Percentiles rank a stretch among this genome's conserved stretches.
These are phyloP conservation scores for Leccinum proliferum DNA, from an alignment of 1,284 basidiomycete species.

Conservation along the genomic window DNA sequence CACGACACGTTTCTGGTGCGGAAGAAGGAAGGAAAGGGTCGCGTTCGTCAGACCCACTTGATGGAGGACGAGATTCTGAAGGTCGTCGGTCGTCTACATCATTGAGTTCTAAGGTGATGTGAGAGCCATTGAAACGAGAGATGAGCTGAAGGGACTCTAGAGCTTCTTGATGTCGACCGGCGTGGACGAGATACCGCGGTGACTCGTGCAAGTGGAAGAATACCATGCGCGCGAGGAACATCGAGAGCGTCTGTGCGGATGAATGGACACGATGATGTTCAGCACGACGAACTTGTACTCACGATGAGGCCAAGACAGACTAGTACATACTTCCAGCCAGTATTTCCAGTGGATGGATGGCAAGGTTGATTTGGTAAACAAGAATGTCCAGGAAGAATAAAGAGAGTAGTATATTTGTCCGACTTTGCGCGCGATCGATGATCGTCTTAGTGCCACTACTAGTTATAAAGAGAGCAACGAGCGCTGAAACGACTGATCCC, in stretches of 20 bases:
- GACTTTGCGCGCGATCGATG: no score
- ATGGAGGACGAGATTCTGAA: slow-evolving; percentile 11
- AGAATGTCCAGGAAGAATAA: slow-evolving; percentile 74
- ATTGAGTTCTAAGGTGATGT: slow-evolving; percentile 57
- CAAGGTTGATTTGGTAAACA: slow-evolving; percentile 55
- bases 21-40: slow-evolving; percentile 23
- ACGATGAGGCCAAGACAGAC: slow-evolving; percentile 68
- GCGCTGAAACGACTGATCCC: slow-evolving; percentile 80
- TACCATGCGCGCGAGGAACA: slow-evolving; percentile 83
- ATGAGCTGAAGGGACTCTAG: slow-evolving; percentile 78
- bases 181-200: slow-evolving; percentile 85
- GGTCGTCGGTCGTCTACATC: slow-evolving; percentile 62
- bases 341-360: slow-evolving; percentile 64
- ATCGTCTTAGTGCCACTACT: no score
- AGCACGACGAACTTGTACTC: slow-evolving; percentile 27
- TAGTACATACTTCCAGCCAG: slow-evolving; percentile 85
- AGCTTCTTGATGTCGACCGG: slow-evolving; percentile 78
- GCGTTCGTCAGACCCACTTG: slow-evolving; percentile 20
- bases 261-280: slow-evolving; percentile 3
- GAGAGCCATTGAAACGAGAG: slow-evolving; percentile 76
- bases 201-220: slow-evolving; percentile 93
- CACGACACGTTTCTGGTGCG: slow-evolving; percentile 13
- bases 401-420: slow-evolving; percentile 28
- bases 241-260: slow-evolving; percentile 65
- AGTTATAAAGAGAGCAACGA: slow-evolving; percentile 44